A percentile compares a stretch with the other conserved stretches of the same genome.
phyloP scores from a whole-genome alignment of 768 basidiomycete species.

The Agaricus sinodeliciosus region DNA sequence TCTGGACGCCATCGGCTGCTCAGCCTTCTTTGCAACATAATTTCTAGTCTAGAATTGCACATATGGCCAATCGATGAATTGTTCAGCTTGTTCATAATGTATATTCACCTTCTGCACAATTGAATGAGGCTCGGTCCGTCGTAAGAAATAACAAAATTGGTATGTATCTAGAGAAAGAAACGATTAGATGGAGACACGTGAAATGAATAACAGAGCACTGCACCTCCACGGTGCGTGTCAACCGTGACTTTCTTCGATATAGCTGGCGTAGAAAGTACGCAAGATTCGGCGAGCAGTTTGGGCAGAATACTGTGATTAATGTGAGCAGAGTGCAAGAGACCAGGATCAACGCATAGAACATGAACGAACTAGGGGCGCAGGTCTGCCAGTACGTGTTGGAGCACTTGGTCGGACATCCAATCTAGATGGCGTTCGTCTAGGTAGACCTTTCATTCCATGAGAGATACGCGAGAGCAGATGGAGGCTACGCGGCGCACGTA shows the following conservation, averaged over 20 bases:
- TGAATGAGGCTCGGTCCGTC: constrained; percentile 76
- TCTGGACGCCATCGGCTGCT: neutral
- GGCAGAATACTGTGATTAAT: constrained; percentile 45
- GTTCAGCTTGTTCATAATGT: neutral
- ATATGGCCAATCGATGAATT: neutral
- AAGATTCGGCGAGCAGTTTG: constrained; percentile 58
- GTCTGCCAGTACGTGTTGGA: constrained; percentile 78
- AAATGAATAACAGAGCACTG: constrained; percentile 14
- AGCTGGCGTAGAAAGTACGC: constrained; percentile 34
- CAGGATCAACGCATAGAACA: constrained; percentile 1
- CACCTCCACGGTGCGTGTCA: constrained; percentile 83
- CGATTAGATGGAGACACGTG: neutral
- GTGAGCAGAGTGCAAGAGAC: neutral
- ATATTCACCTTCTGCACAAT: constrained; percentile 69
- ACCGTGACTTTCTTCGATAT: constrained; percentile 60
- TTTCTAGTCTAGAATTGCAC: constrained; percentile 25
- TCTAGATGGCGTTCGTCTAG: constrained; percentile 81
- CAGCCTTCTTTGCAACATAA: constrained; percentile 25
- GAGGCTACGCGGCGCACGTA: constrained; percentile 41
- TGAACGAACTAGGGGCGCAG: constrained; percentile 56
- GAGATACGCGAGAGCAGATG: neutral
- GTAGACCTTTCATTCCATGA: constrained; percentile 48
- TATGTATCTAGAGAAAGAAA: constrained; percentile 56
- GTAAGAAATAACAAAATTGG: constrained; percentile 88
- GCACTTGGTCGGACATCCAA: constrained; percentile 84